These are phyloP conservation scores for Diaporthe citrichinensis DNA, from an alignment of 2,329 filamentous ascomycete genomes.

Conservation along the genomic window DNA sequence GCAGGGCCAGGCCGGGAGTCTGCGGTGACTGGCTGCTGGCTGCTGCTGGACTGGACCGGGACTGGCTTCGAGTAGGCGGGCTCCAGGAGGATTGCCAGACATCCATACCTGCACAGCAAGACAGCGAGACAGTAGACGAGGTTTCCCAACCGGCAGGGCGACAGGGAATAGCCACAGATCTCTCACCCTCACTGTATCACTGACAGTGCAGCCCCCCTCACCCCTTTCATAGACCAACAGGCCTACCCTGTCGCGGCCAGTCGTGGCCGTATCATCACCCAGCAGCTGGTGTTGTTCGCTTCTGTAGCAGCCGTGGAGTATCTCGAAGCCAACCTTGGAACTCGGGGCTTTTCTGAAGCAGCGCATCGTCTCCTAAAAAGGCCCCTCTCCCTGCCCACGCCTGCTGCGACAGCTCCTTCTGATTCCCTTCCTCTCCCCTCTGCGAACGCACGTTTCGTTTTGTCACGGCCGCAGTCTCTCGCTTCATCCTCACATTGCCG, in stretches of 20 bases:
- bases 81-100: constrained; percentile 31
- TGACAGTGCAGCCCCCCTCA: constrained; percentile 47
- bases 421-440: constrained; percentile 17
- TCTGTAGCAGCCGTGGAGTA: constrained; percentile 42
- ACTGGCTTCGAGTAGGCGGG: neutral
- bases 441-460: constrained; percentile 26
- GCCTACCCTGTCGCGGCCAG: constrained; percentile 39
- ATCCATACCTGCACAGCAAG: neutral
- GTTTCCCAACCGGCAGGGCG: constrained; percentile 8
- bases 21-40: constrained; percentile 6
- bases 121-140: constrained; percentile 28
- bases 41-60: too few species aligned
- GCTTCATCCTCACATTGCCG: constrained; percentile 26
- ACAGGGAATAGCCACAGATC: constrained; percentile 52
- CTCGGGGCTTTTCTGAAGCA: constrained; percentile 37
- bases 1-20: constrained; percentile 31
- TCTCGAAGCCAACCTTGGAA: constrained; percentile 34
- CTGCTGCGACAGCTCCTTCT: constrained; percentile 21
- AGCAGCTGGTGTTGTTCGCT: constrained; percentile 39
- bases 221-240: constrained; percentile 54
- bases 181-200: constrained; percentile 58
- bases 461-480: constrained; percentile 30
- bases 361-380: constrained; percentile 38
- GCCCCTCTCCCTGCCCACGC: constrained; percentile 37
- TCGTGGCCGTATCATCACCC: constrained; percentile 38